Conservation (phyloP, 192 early-diverging fungal genomes). For the Podila horticola region DNA sequence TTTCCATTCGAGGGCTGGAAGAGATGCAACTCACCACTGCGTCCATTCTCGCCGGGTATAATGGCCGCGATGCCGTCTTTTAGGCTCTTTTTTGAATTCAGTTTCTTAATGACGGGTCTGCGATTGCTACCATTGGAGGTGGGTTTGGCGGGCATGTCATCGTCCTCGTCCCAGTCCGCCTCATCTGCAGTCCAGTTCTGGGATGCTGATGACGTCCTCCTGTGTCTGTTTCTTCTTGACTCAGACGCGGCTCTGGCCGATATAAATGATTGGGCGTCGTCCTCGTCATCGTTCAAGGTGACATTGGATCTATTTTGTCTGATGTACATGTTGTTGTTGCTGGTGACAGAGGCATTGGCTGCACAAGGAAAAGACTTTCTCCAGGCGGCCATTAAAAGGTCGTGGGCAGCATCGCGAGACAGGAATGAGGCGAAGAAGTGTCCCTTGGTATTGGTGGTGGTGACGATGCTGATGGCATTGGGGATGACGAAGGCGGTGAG, state of each 20-base stretch:
- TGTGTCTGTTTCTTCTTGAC: constrained; percentile 23
- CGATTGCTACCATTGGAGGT: background rate
- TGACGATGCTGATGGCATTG: constrained; percentile 84
- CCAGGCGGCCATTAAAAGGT: constrained; percentile 79
- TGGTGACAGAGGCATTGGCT: constrained; percentile 19
- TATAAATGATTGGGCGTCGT: constrained; percentile 34
- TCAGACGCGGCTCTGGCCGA: constrained; percentile 33
- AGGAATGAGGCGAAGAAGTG: constrained; percentile 89
- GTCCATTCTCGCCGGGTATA: constrained; percentile 14
- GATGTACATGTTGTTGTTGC: constrained; percentile 23
- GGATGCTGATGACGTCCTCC: constrained; percentile 26
- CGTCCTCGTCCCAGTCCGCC: constrained; percentile 26
- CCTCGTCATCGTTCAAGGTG: constrained; percentile 24
- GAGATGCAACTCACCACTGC: constrained; percentile 7
- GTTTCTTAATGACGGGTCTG: constrained; percentile 11
- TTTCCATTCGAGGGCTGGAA: background rate
- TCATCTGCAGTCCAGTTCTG: constrained; percentile 47
- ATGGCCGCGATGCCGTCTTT: constrained; percentile 31
- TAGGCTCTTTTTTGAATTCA: constrained; percentile 16
- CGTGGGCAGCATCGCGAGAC: constrained; percentile 82
- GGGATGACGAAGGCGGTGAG: constrained; percentile 87
- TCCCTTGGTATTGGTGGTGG: constrained; percentile 64
- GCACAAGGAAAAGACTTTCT: constrained; percentile 45
- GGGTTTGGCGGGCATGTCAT: constrained; percentile 18
- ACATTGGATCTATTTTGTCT: constrained; percentile 29